Percentiles rank a stretch among this genome's conserved stretches.
Conservation (phyloP, 2,329 filamentous ascomycete species). For the Ophiostoma quercus region DNA sequence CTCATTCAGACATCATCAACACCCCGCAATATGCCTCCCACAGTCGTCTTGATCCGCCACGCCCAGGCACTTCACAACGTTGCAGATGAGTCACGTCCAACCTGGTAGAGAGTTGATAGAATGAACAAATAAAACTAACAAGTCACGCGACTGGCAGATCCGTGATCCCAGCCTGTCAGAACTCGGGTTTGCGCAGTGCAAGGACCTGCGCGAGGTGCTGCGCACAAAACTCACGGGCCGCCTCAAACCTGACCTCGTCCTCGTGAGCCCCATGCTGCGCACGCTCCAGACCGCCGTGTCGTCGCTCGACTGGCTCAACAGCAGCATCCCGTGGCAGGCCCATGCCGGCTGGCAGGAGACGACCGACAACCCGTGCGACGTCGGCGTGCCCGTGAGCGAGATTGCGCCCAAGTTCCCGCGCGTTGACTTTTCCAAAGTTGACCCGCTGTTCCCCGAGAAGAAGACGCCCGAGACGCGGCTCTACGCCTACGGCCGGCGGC, state of each 20-base stretch:
- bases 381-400: constrained; percentile 45
- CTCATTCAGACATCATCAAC: not conserved
- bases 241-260: constrained; percentile 48
- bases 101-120: too few relatives aligned
- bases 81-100: constrained; percentile 40
- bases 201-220: constrained; percentile 41
- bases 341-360: constrained; percentile 60
- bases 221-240: constrained; percentile 39
- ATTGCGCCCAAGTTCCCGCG: constrained; percentile 48
- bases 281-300: constrained; percentile 60
- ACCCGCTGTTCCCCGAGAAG: constrained; percentile 60
- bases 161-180: constrained; percentile 49
- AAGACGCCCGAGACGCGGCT: constrained; percentile 40
- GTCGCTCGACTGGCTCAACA: constrained; percentile 54
- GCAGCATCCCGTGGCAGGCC: constrained; percentile 49
- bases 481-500: constrained; percentile 50
- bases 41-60: constrained; percentile 79
- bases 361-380: constrained; percentile 56
- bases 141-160: constrained; percentile 44
- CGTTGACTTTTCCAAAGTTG: constrained; percentile 53
- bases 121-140: constrained; percentile 27
- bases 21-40: constrained; percentile 44
- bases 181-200: constrained; percentile 47
- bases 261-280: constrained; percentile 60
- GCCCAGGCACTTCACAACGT: constrained; percentile 64